Base-by-base conservation (phyloP, 495 filamentous ascomycete genomes). In the Terfezia claveryi region DNA sequence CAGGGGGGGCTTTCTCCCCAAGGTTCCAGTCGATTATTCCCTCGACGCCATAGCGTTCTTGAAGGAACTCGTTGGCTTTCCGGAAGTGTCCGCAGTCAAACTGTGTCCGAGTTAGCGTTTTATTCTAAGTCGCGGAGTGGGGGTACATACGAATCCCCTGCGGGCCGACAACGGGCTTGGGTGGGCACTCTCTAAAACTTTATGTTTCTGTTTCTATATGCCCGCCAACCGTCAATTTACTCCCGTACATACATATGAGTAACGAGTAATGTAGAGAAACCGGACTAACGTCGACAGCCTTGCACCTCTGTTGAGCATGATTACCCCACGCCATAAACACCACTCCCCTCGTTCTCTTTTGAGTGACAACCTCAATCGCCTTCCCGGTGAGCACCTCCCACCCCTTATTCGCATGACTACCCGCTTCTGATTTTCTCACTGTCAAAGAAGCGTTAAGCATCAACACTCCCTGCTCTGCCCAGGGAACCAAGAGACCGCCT, bases 271-370 rank as follows among this genome's bases (percentile, higher is more conserved):
- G 2, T 5, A 6, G 41, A 5, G 41, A 5, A 46, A 46, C 41
- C 17, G 0, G 41, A 46, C 41, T 46, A 2, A 46, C 41, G 61
- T 89, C 82, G 41, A 98, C 69, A 57, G 76, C 80, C 5, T 71
- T 62, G 8, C 89, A 80, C 53, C 89, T 71, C 68, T 81, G 80
- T 36, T 75, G 79, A 0, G 91, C 91, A 8, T 83, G 82, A 1
- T 66, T 77, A 3, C 91, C 91, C 91, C 91, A 98, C 0, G 87
- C 89, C 59, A 98, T 68, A 65, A 98, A 96, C 12, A 95, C 91
- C 2, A 96, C 89, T 0, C 91, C 91, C 32, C 71, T 69, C 7
- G 73, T 79, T 23, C 87, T 75, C 46, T 78, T 75, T 64, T 79
- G 76, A 5, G 83, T 81, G 6, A 96, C 84, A 3, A 82, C 74